These are phyloP conservation scores for Rhizopogon sp. DNA, from an alignment of 768 basidiomycete species.

Conservation along the genomic window DNA sequence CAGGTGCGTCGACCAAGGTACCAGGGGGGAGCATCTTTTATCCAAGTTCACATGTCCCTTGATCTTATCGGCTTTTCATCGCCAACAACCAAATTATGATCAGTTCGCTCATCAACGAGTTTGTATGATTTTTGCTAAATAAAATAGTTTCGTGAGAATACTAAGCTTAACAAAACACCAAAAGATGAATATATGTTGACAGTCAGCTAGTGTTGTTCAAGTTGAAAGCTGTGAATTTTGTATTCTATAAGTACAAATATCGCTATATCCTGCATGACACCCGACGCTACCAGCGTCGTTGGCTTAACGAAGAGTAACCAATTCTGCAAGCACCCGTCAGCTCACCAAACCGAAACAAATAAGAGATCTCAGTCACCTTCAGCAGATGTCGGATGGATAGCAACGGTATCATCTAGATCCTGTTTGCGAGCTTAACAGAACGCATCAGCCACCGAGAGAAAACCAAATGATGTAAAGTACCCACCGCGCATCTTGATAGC, in stretches of 20 bases:
- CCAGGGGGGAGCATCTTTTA: too few relatives aligned
- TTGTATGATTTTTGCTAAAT: too few relatives aligned
- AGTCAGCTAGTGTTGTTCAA: not conserved
- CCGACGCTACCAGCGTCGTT: not conserved
- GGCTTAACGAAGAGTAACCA: slow-evolving; percentile 49
- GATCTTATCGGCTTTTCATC: too few relatives aligned
- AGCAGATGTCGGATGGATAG: slow-evolving; percentile 86
- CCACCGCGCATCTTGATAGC: slow-evolving; percentile 91
- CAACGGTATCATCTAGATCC: slow-evolving; percentile 84
- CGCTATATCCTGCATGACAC: not conserved
- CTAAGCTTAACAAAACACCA: too few relatives aligned
- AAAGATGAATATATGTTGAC: too few relatives aligned
- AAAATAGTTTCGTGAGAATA: too few relatives aligned
- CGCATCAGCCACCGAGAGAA: not conserved
- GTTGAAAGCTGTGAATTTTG: not conserved
- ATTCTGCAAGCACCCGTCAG: slow-evolving; percentile 33
- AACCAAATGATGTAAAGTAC: slow-evolving; percentile 11
- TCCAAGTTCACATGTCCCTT: too few relatives aligned
- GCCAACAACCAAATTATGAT: too few relatives aligned
- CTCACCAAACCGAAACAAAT: not conserved
- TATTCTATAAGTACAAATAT: not conserved
- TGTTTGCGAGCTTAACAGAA: slow-evolving; percentile 53
- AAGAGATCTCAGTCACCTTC: slow-evolving; percentile 53
- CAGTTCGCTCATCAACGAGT: too few relatives aligned
- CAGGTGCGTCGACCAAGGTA: too few relatives aligned